Conservation (phyloP, 2,329 filamentous ascomycete species). For the Penicillium frequentans region DNA sequence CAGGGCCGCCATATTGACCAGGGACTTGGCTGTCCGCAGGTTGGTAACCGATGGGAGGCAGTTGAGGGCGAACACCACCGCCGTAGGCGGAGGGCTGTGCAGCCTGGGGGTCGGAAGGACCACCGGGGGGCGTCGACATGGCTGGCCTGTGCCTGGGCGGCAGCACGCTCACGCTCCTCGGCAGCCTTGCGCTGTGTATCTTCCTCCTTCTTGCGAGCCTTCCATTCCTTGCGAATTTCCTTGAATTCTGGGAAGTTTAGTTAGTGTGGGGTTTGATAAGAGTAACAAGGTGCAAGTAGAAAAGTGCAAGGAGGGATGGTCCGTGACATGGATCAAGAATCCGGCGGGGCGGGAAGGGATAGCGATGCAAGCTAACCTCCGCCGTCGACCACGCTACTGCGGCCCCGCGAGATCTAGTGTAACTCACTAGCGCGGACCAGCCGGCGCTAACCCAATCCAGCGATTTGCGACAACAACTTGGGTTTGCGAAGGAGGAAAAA, state of each 20-base stretch:
- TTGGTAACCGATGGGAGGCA: constrained; percentile 75
- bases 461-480: constrained; percentile 36
- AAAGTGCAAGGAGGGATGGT: constrained; percentile 1
- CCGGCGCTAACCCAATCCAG: constrained; percentile 42
- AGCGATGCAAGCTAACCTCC: constrained; percentile 31
- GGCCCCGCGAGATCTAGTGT: constrained; percentile 52
- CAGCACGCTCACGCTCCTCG: constrained; percentile 75
- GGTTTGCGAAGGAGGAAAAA: constrained; percentile 1
- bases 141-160: constrained; percentile 50
- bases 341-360: constrained; percentile 19
- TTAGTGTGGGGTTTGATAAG: background rate
- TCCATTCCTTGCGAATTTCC: constrained; percentile 98
- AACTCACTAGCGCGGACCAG: constrained; percentile 45
- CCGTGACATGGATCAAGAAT: background rate
- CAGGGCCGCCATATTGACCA: constrained; percentile 65
- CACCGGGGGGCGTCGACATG: constrained; percentile 47
- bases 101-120: constrained; percentile 49
- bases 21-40: constrained; percentile 55
- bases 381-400: constrained; percentile 53
- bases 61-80: constrained; percentile 59
- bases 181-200: constrained; percentile 85
- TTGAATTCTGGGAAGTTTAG: constrained; percentile 75
- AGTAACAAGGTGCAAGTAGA: background rate
- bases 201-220: constrained; percentile 98
- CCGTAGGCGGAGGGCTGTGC: constrained; percentile 48